A percentile compares a stretch with the other conserved stretches of the same genome.
Conservation (phyloP, 345 rosid species). For the Brassica cretica region DNA sequence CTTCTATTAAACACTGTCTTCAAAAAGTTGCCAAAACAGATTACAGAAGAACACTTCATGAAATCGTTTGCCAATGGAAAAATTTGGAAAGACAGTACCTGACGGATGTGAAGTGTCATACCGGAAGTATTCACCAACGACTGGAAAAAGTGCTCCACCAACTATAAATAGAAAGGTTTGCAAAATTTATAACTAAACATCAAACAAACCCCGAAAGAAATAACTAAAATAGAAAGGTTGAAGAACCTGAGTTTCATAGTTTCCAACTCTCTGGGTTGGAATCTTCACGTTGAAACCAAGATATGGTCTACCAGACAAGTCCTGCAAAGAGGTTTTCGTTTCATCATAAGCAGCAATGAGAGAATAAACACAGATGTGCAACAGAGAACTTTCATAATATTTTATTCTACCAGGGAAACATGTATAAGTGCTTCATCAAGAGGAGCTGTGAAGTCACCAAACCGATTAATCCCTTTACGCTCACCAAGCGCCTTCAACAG, state of each 20-base stretch:
- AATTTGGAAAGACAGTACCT: conserved; percentile 47
- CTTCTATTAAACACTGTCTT: background rate
- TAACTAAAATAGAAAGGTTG: conserved; percentile 9
- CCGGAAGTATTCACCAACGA: conserved; percentile 94
- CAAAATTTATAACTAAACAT: conserved; percentile 3
- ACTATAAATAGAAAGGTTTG: conserved; percentile 43
- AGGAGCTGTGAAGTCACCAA: conserved; percentile 92
- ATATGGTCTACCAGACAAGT: conserved; percentile 84
- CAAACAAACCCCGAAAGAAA: background rate
- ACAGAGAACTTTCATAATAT: background rate
- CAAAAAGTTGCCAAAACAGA: background rate
- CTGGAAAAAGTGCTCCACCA: conserved; percentile 97
- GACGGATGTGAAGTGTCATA: conserved; percentile 93
- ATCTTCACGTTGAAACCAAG: conserved; percentile 74
- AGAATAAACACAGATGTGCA: background rate
- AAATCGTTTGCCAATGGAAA: background rate
- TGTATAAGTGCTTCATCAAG: conserved; percentile 89
- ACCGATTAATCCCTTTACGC: conserved; percentile 81
- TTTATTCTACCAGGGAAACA: conserved; percentile 62
- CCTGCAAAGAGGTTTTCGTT: conserved; percentile 44
- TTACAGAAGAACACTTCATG: background rate
- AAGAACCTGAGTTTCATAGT: conserved; percentile 84
- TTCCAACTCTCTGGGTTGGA: conserved; percentile 83
- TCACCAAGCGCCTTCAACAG: conserved; percentile 89
- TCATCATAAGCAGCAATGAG: background rate